Conservation (phyloP, 306 rosid species). For the Hylodesmum podocarpum region DNA sequence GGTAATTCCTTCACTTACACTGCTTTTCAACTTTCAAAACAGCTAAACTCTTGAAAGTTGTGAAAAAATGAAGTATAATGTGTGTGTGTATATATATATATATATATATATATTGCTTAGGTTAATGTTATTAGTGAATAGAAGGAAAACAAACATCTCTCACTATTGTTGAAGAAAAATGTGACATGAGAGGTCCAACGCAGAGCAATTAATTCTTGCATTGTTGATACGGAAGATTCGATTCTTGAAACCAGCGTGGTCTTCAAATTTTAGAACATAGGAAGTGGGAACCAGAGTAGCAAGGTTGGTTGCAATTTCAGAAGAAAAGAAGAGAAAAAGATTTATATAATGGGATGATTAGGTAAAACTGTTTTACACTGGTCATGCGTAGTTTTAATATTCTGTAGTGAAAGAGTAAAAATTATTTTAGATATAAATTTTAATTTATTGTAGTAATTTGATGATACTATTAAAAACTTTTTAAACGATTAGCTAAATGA, state of each 20-base stretch:
- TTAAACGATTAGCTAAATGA: too few relatives aligned
- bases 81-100: too few relatives aligned
- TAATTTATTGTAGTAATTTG: too few relatives aligned
- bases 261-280: slow-evolving; percentile 44
- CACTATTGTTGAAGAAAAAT: slow-evolving; percentile 39
- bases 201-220: slow-evolving; percentile 45
- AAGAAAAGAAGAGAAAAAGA: too few relatives aligned
- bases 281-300: background rate
- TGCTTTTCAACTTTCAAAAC: slow-evolving; percentile 36
- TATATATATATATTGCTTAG: too few relatives aligned
- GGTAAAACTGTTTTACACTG: too few relatives aligned
- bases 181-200: slow-evolving; percentile 54
- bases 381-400: too few relatives aligned
- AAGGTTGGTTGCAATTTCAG: background rate
- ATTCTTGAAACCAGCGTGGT: slow-evolving; percentile 53
- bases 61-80: too few relatives aligned
- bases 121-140: slow-evolving; percentile 24
- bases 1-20: slow-evolving; percentile 33
- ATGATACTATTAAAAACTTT: too few relatives aligned
- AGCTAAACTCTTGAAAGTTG: slow-evolving; percentile 46
- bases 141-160: slow-evolving; percentile 68
- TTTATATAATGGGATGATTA: too few relatives aligned
- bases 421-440: too few relatives aligned
- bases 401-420: too few relatives aligned
- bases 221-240: slow-evolving; percentile 61